These are phyloP conservation scores for Blumeria hordei DNA, from an alignment of 2,329 filamentous ascomycete genomes.

Conservation along the genomic window DNA sequence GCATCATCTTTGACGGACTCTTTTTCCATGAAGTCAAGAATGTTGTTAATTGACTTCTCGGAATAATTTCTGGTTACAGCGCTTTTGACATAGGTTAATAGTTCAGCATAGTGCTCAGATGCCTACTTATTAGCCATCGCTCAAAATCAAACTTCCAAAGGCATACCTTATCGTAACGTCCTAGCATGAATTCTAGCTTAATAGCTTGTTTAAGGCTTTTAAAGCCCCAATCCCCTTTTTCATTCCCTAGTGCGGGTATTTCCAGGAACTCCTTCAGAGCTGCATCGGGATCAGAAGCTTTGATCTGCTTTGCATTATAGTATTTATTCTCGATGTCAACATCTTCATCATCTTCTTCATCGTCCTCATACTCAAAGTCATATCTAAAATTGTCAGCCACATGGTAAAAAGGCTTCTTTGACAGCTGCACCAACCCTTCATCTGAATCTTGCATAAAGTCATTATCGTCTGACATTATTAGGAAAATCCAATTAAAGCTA, in stretches of 20 bases:
- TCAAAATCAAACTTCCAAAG: not conserved
- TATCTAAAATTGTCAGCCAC: slow-evolving; percentile 27
- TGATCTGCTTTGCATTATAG: slow-evolving; percentile 97
- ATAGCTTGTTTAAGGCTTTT: slow-evolving; percentile 96
- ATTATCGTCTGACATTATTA: slow-evolving; percentile 17
- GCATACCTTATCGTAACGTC: slow-evolving; percentile 55
- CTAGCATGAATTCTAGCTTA: slow-evolving; percentile 86
- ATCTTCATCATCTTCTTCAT: slow-evolving; percentile 64
- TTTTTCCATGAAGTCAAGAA: slow-evolving; percentile 95
- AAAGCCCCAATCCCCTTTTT: slow-evolving; percentile 97
- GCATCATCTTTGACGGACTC: slow-evolving; percentile 48
- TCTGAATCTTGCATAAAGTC: slow-evolving; percentile 89
- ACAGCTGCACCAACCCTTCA: slow-evolving; percentile 37
- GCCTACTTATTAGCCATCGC: slow-evolving; percentile 29
- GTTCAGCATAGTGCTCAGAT: slow-evolving; percentile 75
- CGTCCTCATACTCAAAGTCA: slow-evolving; percentile 90
- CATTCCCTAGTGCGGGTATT: slow-evolving; percentile 58
- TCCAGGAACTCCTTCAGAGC: slow-evolving; percentile 84
- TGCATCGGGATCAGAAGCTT: slow-evolving; percentile 61
- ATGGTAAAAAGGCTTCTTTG: slow-evolving; percentile 1
- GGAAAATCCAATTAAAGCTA: too few relatives aligned
- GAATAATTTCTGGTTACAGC: slow-evolving; percentile 96
- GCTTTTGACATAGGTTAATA: slow-evolving; percentile 90
- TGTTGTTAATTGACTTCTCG: slow-evolving; percentile 98
- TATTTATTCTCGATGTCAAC: slow-evolving; percentile 98